Evolutionary conservation across 192 early-diverging fungal species (phyloP).

Genomic region (Backusella sp.): DNA sequence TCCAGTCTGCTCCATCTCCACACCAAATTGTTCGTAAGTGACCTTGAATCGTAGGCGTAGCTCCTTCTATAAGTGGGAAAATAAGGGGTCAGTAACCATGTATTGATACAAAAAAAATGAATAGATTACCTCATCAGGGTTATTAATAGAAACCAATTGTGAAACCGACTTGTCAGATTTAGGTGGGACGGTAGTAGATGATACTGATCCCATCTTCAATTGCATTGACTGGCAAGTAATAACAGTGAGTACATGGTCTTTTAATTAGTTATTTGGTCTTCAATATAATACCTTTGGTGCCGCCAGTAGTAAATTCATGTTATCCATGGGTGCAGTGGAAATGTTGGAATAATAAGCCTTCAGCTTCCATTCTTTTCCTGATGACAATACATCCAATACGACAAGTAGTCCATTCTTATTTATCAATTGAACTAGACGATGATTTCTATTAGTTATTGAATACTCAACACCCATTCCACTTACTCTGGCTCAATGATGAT

Average conservation of each 20-base stretch:
- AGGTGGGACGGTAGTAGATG: constrained; percentile 36
- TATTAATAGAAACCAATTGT: constrained; percentile 37
- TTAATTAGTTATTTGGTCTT: neutral
- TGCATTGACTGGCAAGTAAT: constrained; percentile 26
- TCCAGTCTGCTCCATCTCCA: constrained; percentile 46
- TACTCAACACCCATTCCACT: neutral
- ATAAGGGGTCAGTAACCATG: neutral
- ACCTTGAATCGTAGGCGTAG: constrained; percentile 45
- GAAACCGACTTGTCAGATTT: constrained; percentile 32
- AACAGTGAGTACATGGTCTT: neutral
- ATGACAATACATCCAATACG: constrained; percentile 27
- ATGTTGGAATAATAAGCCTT: constrained; percentile 45
- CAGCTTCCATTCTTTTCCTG: constrained; percentile 14
- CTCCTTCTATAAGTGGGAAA: neutral
- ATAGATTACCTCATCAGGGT: constrained; percentile 14
- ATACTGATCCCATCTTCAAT: constrained; percentile 41
- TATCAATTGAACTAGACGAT: constrained; percentile 8
- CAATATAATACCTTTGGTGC: constrained; percentile 39
- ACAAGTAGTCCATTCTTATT: constrained; percentile 49
- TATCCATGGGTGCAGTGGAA: constrained; percentile 38
- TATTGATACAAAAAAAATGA: neutral
- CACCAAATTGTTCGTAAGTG: constrained; percentile 40
- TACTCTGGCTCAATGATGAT: neutral
- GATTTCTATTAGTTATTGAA: no score
- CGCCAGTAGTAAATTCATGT: constrained; percentile 42